Percentiles rank a stretch among this genome's conserved stretches.
These are phyloP conservation scores for Ceratobasidium sp. DNA, from an alignment of 1,284 basidiomycete species.

Conservation along the genomic window DNA sequence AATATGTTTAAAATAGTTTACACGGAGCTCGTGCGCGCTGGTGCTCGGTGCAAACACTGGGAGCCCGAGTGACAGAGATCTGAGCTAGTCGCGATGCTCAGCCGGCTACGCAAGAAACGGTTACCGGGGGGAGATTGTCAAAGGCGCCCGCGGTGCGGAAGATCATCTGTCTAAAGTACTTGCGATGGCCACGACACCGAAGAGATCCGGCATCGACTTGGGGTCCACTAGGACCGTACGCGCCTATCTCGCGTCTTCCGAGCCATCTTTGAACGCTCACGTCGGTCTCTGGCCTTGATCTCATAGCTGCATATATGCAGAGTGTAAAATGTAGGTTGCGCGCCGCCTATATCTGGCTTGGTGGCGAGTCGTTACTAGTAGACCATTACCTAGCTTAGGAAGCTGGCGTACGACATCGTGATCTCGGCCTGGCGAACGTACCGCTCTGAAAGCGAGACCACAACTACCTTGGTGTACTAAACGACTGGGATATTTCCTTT, in stretches of 20 bases:
- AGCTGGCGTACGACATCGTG: background rate
- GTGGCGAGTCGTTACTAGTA: background rate
- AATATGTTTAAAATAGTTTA: no score
- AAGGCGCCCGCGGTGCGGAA: background rate
- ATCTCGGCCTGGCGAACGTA: background rate
- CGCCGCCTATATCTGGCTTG: background rate
- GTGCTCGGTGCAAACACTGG: no score
- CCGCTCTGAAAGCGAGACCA: background rate
- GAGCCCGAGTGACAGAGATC: no score
- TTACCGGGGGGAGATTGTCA: background rate
- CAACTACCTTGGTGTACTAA: background rate
- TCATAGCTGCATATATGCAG: background rate
- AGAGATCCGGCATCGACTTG: background rate
- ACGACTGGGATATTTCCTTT: slow-evolving; percentile 16
- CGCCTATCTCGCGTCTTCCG: background rate
- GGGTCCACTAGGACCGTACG: background rate
- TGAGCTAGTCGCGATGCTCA: background rate
- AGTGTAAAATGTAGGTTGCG: slow-evolving; percentile 11
- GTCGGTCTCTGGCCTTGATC: background rate
- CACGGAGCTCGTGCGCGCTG: no score
- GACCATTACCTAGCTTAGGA: slow-evolving; percentile 5
- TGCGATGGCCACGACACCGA: background rate
- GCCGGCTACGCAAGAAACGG: background rate
- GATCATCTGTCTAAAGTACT: slow-evolving; percentile 5
- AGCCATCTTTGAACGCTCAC: background rate